Base-by-base conservation (phyloP, 2,329 filamentous ascomycete genomes). In the Tetracladium maxilliforme region DNA sequence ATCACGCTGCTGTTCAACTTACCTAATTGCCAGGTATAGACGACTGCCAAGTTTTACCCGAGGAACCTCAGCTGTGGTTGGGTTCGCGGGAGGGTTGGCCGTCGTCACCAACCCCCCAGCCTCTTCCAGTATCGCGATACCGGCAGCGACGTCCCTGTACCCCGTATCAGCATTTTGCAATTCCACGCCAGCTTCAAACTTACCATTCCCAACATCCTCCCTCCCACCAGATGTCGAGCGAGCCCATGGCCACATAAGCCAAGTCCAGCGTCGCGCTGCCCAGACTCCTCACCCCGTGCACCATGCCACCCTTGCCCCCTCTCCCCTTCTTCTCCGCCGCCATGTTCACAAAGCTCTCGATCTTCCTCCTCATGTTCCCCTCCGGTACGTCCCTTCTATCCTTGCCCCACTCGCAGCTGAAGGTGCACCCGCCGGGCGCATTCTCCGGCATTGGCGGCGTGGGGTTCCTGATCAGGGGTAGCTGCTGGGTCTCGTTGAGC, bases 151-250 rank as follows among this genome's bases (percentile, higher is more conserved):
- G 36, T 84, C 79, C 76, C 63, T 64, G 30, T 22, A n/a, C 6
- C 10, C 38, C 43, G 21, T 6, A 23, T 14, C 6, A 28, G 23
- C 14, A 6, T 14, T 21, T 9, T n/a, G 9, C n/a, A 20, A 9
- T 20, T 20, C 9, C 18, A 9, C n/a, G 18, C 18, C n/a, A 9
- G 18, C 18, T 20, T 20, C 18, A 9, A 13, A 45, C 59, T 35
- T 38, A 73, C 71, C 78, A 84, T 48, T 83, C 79, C 77, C 77
- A 82, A 40, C 76, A 82, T 0, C 77, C 77, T 4, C 76, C 78
- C 43, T 84, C 77, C 77, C 77, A 84, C 77, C 78, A 83, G 8
- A 83, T 80, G 47, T 84, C 78, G 35, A 83, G 73, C 0, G 70
- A 58, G 0, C 78, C 78, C 63, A 78, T 78, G 9, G 79, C 78